phyloP scores from a whole-genome alignment of 1,139 yeast species.

The Diutina siamensis region DNA sequence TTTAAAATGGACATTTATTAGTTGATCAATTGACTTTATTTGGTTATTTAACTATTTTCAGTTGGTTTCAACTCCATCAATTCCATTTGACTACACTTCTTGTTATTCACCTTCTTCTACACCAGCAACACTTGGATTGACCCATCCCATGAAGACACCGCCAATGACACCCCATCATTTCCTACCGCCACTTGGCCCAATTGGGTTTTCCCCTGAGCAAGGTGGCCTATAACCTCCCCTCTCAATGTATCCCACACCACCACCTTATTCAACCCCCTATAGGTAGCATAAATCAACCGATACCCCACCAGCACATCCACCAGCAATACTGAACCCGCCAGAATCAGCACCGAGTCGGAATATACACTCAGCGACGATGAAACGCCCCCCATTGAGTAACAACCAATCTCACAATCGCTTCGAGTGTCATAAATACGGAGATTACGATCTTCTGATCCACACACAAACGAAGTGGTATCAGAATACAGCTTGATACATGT shows the following conservation, averaged over 20 bases:
- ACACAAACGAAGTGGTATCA: slow-evolving; percentile 37
- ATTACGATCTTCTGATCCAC: slow-evolving; percentile 74
- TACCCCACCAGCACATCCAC: slow-evolving; percentile 3
- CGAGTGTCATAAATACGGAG: slow-evolving; percentile 68
- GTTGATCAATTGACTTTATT: too few relatives aligned
- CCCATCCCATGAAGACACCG: neutral
- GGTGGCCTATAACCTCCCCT: neutral
- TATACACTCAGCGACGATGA: neutral
- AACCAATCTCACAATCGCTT: slow-evolving; percentile 58
- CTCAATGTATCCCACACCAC: slow-evolving; percentile 5
- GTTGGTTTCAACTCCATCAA: too few relatives aligned
- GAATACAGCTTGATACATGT: slow-evolving; percentile 59
- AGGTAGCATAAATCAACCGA: slow-evolving; percentile 1
- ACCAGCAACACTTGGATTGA: slow-evolving; percentile 1
- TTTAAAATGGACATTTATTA: too few relatives aligned
- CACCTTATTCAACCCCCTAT: neutral
- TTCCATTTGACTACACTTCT: too few relatives aligned
- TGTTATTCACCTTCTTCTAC: too few relatives aligned
- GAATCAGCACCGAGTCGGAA: neutral
- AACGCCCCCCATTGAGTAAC: slow-evolving; percentile 26
- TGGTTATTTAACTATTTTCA: too few relatives aligned
- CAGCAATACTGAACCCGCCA: slow-evolving; percentile 5
- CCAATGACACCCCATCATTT: neutral
- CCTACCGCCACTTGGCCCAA: neutral
- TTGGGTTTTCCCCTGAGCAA: neutral